Base-by-base conservation (phyloP, 495 filamentous ascomycete species). In the Poronia punctata region DNA sequence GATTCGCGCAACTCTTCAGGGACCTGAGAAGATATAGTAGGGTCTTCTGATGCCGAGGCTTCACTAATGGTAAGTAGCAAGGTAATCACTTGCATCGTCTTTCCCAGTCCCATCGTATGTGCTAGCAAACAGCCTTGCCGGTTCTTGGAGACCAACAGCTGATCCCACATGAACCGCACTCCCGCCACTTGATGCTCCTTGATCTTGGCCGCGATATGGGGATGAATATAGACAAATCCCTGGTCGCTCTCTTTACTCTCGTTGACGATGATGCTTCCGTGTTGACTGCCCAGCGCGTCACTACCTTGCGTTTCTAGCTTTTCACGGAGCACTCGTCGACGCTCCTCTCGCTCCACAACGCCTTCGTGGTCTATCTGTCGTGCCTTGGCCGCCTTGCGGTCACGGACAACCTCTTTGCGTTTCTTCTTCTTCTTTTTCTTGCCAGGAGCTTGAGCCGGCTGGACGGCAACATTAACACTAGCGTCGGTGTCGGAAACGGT, bases 91-190 rank as follows among this genome's bases (percentile, higher is more conserved):
- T 95, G 90, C 77, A 95, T 84, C 0, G 90, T 95, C 61, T 97
- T 97, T 10, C 89, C 89, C 11, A 97, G 61, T 2, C 89, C 89
- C 90, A 95, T 95, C 1, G 86, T 86, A 56, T 95, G 89, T 2
- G 89, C 86, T 20, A 97, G 72, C 3, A 96, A 66, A 50, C 86
- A 93, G 5, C 89, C 89, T 55, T 84, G 78, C 17, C 65, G 65
- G 3, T 53, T 56, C 21, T 70, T 67, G 11, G 70, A 70, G 15
- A 59, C 50, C 5, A 87, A 79, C 17, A 95, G 56, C 43, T 93
- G 82, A 43, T 84, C 76, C 88, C 89, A 97, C 74, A 97, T 73
- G 61, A 95, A 95, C 15, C 83, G 80, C 34, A 95, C 76, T 3
- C 90, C 89, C 2, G 71, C 50, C 46, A 81, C 62, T 48, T 80